Evolutionary conservation across 2,329 filamentous ascomycete species (phyloP).

Genomic region (Fonsecaea pedrosoi): DNA sequence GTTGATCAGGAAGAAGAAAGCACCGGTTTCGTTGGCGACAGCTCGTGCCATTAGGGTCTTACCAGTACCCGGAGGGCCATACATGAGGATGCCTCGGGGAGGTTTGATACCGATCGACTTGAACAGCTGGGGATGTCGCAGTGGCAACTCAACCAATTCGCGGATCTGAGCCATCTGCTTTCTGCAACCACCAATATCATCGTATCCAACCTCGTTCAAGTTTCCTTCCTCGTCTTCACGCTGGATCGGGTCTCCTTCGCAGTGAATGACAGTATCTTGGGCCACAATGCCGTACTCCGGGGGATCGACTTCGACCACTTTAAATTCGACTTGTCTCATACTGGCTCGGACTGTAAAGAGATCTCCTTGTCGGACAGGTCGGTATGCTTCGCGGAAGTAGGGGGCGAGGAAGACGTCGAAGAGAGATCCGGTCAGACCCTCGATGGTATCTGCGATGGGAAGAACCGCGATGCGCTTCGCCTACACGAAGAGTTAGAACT

Average conservation of each 20-base stretch:
- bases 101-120: constrained; percentile 99
- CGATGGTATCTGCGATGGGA: constrained; percentile 96
- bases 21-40: constrained; percentile 97
- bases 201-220: constrained; percentile 97
- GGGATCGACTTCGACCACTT: constrained; percentile 97
- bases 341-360: constrained; percentile 96
- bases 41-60: constrained; percentile 99
- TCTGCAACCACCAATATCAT: constrained; percentile 98
- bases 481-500: constrained; percentile 54
- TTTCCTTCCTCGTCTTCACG: constrained; percentile 99
- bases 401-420: constrained; percentile 99
- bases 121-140: constrained; percentile 97
- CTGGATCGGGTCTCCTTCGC: constrained; percentile 95
- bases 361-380: constrained; percentile 95
- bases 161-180: constrained; percentile 99
- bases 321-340: constrained; percentile 99
- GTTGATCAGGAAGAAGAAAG: constrained; percentile 99
- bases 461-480: constrained; percentile 99
- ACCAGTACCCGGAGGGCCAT: constrained; percentile 96
- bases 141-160: constrained; percentile 95
- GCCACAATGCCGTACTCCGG: constrained; percentile 99
- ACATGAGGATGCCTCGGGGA: constrained; percentile 94
- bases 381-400: constrained; percentile 99
- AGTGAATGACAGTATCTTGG: constrained; percentile 98
- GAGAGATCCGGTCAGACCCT: constrained; percentile 94